A percentile compares a stretch with the other conserved stretches of the same genome.
These are phyloP conservation scores for Colletotrichum cuscutae DNA, from an alignment of 2,329 filamentous ascomycete species.

Conservation along the genomic window DNA sequence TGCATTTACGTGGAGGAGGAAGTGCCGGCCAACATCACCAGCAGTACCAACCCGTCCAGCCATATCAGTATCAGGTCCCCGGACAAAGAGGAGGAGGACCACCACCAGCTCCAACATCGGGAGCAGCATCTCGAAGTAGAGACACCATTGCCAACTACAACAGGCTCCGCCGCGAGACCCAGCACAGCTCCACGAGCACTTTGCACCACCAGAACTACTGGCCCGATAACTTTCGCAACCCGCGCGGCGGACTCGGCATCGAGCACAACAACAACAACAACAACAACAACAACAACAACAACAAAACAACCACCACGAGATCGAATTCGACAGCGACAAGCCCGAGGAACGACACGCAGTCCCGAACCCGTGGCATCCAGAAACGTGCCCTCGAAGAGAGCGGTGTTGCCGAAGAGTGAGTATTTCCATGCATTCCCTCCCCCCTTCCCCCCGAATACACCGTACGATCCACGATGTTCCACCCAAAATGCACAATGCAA, in stretches of 20 bases:
- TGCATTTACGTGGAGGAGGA: constrained; percentile 15
- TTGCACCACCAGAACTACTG: constrained; percentile 20
- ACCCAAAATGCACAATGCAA: neutral
- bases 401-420: constrained; percentile 4
- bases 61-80: neutral
- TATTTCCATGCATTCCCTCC: neutral
- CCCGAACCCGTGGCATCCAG: neutral
- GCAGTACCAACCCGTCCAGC: neutral
- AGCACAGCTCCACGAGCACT: constrained; percentile 12
- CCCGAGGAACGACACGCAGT: constrained; percentile 14
- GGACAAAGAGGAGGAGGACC: neutral
- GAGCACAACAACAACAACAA: neutral
- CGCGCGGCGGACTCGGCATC: constrained; percentile 19
- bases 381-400: neutral
- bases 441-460: neutral
- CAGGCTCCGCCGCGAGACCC: constrained; percentile 4
- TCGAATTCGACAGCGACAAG: neutral
- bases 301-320: neutral
- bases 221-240: constrained; percentile 26
- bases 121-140: neutral
- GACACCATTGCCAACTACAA: constrained; percentile 16
- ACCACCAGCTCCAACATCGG: neutral
- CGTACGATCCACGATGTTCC: neutral
- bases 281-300: neutral
- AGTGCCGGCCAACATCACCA: neutral